Evolutionary conservation across 2,329 filamentous ascomycete genomes (phyloP), one percentile per base, ranked within the genome.

Genomic region (Dendryphion nanum): DNA sequence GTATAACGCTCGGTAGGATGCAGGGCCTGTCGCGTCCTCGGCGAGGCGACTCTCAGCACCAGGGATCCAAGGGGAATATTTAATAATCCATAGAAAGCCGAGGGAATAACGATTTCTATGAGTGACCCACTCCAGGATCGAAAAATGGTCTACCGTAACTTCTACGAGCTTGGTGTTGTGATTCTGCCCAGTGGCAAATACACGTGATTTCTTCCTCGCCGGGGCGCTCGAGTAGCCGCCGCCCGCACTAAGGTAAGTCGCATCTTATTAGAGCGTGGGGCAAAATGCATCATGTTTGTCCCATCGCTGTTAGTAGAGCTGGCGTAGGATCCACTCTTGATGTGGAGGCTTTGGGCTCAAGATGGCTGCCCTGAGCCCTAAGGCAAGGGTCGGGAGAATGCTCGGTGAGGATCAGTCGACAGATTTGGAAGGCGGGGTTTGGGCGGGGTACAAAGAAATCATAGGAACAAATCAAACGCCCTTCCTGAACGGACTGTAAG

Each of bases 1-100:
- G 33, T 28, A 18, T 14, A 23, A 36, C 24, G 33, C 13, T 29
- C 33, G 33, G 33, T 36, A 36, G 33, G 33, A 36, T 31, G 23
- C 23, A 10, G 10, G 23, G 23, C n/a, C 10, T n/a, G 3, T 2
- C n/a, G 10, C 23, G 10, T 26, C 23, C 10, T 26, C 23, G 10
- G 10, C 2, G n/a, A 26, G 23, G n/a, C 23, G n/a, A 26, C 23
- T 26, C 23, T 26, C 23, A n/a, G 23, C 23, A 26, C 23, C 23
- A 26, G 23, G n/a, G 3, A 26, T 26, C n/a, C 23, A 2, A 26
- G 2, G 23, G n/a, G 23, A 2, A 26, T 10, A 3, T 7, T 26
- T 26, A 26, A n/a, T n/a, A 26, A n/a, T 10, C 10, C n/a, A 26
- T n/a, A 26, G 10, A 26, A 26, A 8, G n/a, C 23, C 23, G n/a